phyloP scores from a whole-genome alignment of 1,284 basidiomycete genomes.

The Ceratobasidium papillatum region DNA sequence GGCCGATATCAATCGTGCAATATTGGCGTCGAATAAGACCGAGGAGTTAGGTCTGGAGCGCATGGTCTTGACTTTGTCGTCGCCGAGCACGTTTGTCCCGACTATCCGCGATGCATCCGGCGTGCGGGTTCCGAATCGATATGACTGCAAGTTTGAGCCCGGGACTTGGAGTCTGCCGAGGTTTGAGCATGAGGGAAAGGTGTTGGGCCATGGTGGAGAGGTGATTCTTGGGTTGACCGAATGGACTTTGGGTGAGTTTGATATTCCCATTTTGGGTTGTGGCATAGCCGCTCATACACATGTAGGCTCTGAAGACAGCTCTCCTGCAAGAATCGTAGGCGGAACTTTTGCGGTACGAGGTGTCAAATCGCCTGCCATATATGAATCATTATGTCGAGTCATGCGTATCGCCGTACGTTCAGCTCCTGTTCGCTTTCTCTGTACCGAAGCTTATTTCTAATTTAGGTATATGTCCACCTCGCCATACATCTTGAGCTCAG shows the following conservation, averaged over 20 bases:
- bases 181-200: slow-evolving; percentile 37
- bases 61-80: slow-evolving; percentile 13
- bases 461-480: slow-evolving; percentile 64
- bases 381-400: slow-evolving; percentile 58
- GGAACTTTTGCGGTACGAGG: slow-evolving; percentile 67
- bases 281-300: slow-evolving; percentile 3
- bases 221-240: slow-evolving; percentile 42
- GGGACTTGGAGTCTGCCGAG: slow-evolving; percentile 39
- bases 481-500: slow-evolving; percentile 70
- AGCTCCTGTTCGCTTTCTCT: neutral
- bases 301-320: neutral
- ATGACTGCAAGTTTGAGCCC: slow-evolving; percentile 40
- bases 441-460: neutral
- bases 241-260: slow-evolving; percentile 39
- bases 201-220: slow-evolving; percentile 39
- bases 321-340: slow-evolving; percentile 56
- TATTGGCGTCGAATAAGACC: slow-evolving; percentile 1
- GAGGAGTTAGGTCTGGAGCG: neutral
- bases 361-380: slow-evolving; percentile 55
- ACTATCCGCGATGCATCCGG: slow-evolving; percentile 29
- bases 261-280: neutral
- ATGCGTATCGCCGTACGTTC: slow-evolving; percentile 53
- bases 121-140: slow-evolving; percentile 30
- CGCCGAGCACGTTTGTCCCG: slow-evolving; percentile 37
- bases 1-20: slow-evolving; percentile 35